Evolutionary conservation across 2,329 filamentous ascomycete genomes (phyloP).

Genomic region (Penicillium sp.): DNA sequence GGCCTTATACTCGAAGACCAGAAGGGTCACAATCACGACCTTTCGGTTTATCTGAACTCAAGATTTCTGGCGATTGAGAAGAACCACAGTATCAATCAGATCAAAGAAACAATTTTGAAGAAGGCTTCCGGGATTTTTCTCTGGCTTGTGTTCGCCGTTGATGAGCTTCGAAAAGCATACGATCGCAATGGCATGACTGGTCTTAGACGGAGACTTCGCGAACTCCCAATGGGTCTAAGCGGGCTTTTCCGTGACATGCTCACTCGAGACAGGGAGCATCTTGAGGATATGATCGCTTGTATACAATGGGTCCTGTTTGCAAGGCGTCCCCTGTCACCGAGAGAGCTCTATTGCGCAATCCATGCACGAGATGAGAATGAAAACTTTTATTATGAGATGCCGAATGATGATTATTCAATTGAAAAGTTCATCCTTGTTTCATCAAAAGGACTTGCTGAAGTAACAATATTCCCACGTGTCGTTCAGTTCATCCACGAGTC

Average conservation of each 20-base stretch:
- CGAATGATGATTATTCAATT: no score
- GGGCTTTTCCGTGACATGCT: neutral
- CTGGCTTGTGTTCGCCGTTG: neutral
- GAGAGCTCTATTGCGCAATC: slow-evolving; percentile 38
- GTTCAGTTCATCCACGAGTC: slow-evolving; percentile 45
- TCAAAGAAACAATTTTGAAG: neutral
- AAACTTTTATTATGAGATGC: neutral
- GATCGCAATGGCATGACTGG: neutral
- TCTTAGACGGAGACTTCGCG: neutral
- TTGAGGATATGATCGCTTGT: slow-evolving; percentile 49
- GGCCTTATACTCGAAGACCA: neutral
- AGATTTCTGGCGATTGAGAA: neutral
- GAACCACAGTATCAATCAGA: no score
- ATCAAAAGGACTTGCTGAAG: slow-evolving; percentile 39
- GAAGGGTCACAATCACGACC: neutral
- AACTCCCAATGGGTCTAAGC: neutral
- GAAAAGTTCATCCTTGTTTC: slow-evolving; percentile 21
- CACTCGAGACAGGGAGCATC: slow-evolving; percentile 30
- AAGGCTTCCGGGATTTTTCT: neutral
- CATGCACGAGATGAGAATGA: neutral
- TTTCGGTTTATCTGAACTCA: neutral
- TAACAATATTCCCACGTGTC: slow-evolving; percentile 27
- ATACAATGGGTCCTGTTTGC: slow-evolving; percentile 61
- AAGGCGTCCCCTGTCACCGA: slow-evolving; percentile 26
- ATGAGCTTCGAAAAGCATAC: neutral